phyloP scores from a whole-genome alignment of 345 rosid species.

The Nasturtium officinale region DNA sequence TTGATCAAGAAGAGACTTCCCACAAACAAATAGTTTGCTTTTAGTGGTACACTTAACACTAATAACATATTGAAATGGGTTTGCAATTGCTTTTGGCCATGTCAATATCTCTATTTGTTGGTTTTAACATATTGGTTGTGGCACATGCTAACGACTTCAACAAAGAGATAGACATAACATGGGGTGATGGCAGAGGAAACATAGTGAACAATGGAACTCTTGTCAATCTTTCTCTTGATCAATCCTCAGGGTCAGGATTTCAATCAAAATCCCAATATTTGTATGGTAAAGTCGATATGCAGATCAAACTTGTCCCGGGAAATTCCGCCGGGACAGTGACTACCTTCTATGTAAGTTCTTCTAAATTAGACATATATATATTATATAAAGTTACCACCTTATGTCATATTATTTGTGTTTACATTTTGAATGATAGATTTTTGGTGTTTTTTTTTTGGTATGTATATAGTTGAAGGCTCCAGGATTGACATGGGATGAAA shows the following conservation, averaged over 20 bases:
- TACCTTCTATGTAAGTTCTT: conserved; percentile 57
- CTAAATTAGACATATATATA: background rate
- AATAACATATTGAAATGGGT: conserved; percentile 16
- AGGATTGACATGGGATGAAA: conserved; percentile 67
- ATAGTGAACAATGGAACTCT: conserved; percentile 46
- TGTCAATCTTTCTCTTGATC: conserved; percentile 48
- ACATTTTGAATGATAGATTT: background rate
- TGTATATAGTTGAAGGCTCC: conserved; percentile 54
- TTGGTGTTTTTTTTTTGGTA: background rate
- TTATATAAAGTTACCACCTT: background rate
- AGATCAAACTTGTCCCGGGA: conserved; percentile 43
- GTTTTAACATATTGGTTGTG: conserved; percentile 20
- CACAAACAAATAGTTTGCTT: background rate
- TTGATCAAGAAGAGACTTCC: conserved; percentile 20
- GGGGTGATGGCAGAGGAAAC: conserved; percentile 52
- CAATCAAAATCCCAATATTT: conserved; percentile 48
- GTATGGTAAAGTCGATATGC: conserved; percentile 47
- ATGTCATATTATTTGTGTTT: background rate
- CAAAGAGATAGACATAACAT: conserved; percentile 48
- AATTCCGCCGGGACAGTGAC: conserved; percentile 65
- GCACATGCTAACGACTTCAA: conserved; percentile 40
- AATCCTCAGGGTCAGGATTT: conserved; percentile 51
- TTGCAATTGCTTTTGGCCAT: conserved; percentile 13
- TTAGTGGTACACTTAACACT: background rate
- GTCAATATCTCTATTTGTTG: conserved; percentile 15